Conservation (phyloP, 345 rosid species). For the Salix viminalis region DNA sequence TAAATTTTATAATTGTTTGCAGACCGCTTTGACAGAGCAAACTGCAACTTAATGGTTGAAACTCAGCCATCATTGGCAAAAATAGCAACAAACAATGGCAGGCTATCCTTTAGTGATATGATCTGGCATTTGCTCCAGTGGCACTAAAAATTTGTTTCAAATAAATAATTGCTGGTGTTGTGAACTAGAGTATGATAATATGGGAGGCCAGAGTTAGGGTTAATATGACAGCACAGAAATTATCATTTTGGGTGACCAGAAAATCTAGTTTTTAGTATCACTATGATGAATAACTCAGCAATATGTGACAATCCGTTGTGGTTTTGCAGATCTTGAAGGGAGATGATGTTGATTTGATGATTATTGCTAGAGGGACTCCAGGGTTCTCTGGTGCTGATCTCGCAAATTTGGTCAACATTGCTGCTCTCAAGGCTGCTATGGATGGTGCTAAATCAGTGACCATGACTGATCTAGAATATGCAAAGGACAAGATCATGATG, state of each 20-base stretch:
- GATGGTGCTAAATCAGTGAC: slow-evolving; percentile 88
- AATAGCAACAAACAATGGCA: too few species aligned
- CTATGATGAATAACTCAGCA: not conserved
- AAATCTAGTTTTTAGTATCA: not conserved
- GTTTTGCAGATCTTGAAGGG: slow-evolving; percentile 69
- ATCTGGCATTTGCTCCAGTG: not conserved
- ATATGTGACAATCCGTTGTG: not conserved
- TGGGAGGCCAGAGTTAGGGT: not conserved
- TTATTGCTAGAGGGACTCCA: slow-evolving; percentile 93
- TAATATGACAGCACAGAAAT: not conserved
- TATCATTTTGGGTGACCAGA: not conserved
- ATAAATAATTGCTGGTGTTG: not conserved
- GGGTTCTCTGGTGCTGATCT: slow-evolving; percentile 98
- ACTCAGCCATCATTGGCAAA: too few species aligned
- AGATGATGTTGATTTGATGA: slow-evolving; percentile 89
- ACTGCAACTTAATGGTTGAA: not conserved
- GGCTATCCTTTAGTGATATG: too few species aligned
- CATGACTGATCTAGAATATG: slow-evolving; percentile 85
- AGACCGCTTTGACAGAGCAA: too few species aligned
- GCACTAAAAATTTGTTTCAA: not conserved
- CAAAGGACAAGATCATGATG: slow-evolving; percentile 95
- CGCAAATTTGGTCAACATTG: slow-evolving; percentile 78
- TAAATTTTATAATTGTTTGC: too few species aligned
- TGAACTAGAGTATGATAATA: not conserved
- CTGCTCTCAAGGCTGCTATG: slow-evolving; percentile 96